Conservation (phyloP, 2,329 filamentous ascomycete species). For the Didymella lethalis region DNA sequence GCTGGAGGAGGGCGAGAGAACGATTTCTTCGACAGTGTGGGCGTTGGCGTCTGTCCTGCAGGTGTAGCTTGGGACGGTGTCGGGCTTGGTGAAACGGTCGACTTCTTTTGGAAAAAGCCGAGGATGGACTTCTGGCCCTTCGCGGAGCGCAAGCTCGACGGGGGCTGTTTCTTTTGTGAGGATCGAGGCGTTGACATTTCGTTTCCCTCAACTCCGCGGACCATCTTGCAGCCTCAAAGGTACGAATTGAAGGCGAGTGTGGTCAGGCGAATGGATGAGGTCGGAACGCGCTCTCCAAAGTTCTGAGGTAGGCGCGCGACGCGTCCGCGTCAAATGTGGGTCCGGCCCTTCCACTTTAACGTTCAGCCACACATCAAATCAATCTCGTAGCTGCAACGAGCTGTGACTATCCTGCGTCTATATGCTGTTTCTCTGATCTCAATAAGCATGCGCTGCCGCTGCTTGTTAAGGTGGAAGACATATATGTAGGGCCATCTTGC, state of each 20-base stretch:
- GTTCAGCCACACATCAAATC: conserved; percentile 2
- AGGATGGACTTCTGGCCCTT: conserved; percentile 77
- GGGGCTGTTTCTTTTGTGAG: conserved; percentile 57
- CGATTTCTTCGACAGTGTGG: conserved; percentile 42
- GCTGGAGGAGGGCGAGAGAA: conserved; percentile 47
- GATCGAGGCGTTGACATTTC: conserved; percentile 56
- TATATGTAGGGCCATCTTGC: too few species aligned
- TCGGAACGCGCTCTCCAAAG: conserved; percentile 13
- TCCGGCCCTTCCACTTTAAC: conserved; percentile 5
- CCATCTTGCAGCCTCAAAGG: conserved; percentile 43
- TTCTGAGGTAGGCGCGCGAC: conserved; percentile 13
- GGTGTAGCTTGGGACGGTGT: conserved; percentile 43
- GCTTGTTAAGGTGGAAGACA: not conserved
- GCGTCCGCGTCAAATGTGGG: conserved; percentile 15
- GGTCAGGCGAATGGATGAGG: conserved; percentile 3
- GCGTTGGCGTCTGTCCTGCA: conserved; percentile 37
- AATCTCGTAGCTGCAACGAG: not conserved
- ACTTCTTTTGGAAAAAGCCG: conserved; percentile 77
- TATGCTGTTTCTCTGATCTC: not conserved
- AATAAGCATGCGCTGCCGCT: not conserved
- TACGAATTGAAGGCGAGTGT: not conserved
- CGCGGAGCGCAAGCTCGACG: conserved; percentile 56
- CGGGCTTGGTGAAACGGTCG: conserved; percentile 57
- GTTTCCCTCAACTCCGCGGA: conserved; percentile 57
- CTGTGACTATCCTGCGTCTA: not conserved